Evolutionary conservation across 768 basidiomycete genomes (phyloP).

Genomic region (Mycena capillaripes): DNA sequence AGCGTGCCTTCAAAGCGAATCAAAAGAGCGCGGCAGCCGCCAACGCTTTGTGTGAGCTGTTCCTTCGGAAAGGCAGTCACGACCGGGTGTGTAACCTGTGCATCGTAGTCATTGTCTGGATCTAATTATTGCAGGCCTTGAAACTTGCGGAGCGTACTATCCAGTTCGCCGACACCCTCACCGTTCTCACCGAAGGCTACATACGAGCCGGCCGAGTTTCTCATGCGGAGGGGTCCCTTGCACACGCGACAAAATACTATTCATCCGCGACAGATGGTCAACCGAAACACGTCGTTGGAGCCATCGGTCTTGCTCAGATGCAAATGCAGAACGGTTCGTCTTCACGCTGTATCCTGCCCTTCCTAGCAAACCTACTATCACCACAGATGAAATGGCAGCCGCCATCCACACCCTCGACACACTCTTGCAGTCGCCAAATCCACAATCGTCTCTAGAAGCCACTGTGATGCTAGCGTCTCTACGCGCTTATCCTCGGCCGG

Average conservation of each 20-base stretch:
- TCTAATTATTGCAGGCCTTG: conserved; percentile 67
- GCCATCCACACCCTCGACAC: conserved; percentile 90
- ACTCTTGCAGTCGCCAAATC: conserved; percentile 75
- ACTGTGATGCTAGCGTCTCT: conserved; percentile 91
- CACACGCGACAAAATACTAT: conserved; percentile 81
- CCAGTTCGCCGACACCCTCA: conserved; percentile 92
- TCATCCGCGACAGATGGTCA: conserved; percentile 75
- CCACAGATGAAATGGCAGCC: conserved; percentile 81
- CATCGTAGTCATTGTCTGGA: neutral
- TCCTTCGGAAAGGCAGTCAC: conserved; percentile 78
- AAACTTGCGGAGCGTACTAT: conserved; percentile 96
- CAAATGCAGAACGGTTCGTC: conserved; percentile 83
- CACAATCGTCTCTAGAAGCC: conserved; percentile 83
- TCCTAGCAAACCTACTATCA: neutral
- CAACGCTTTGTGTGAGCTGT: conserved; percentile 85
- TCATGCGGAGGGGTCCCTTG: conserved; percentile 76
- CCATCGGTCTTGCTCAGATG: conserved; percentile 89
- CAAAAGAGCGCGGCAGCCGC: conserved; percentile 86
- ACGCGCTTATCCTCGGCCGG: conserved; percentile 85
- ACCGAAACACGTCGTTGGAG: conserved; percentile 82
- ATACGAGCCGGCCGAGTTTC: conserved; percentile 85
- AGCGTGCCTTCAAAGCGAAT: conserved; percentile 85
- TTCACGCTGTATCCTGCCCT: neutral
- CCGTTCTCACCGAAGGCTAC: conserved; percentile 89
- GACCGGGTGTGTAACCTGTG: conserved; percentile 61